Evolutionary conservation across 2,329 filamentous ascomycete species (phyloP).

Genomic region (Epichloe coenophiala): DNA sequence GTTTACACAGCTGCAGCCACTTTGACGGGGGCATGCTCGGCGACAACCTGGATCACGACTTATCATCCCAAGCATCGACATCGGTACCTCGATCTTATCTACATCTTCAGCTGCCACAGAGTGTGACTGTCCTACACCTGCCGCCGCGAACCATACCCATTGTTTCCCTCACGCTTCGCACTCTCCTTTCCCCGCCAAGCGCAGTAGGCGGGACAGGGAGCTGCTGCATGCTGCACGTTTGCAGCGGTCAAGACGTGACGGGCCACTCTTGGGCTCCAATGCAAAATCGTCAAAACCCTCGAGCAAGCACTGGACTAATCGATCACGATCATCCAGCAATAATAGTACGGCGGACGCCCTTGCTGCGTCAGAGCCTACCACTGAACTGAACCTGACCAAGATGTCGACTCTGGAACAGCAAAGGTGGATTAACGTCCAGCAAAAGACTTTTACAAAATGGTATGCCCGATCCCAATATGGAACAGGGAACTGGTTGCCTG

Average conservation of each 20-base stretch:
- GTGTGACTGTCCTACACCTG: not conserved
- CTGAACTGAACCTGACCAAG: conserved; percentile 38
- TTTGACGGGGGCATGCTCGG: conserved; percentile 11
- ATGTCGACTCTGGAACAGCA: conserved; percentile 54
- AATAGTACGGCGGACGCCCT: conserved; percentile 25
- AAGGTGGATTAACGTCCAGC: conserved; percentile 68
- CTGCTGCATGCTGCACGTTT: conserved; percentile 35
- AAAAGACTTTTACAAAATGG: conserved; percentile 99
- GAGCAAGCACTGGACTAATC: conserved; percentile 16
- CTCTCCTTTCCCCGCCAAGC: conserved; percentile 3
- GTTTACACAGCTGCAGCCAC: conserved; percentile 23
- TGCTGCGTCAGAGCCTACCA: conserved; percentile 31
- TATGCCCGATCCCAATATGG: conserved; percentile 9
- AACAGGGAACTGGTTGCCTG: not conserved
- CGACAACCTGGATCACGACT: conserved; percentile 13
- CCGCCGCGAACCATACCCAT: conserved; percentile 11
- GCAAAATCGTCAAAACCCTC: conserved; percentile 3
- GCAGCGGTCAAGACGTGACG: conserved; percentile 29
- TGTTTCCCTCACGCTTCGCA: conserved; percentile 7
- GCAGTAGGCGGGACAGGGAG: conserved; percentile 29
- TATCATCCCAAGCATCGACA: conserved; percentile 12
- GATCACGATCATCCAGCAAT: conserved; percentile 22
- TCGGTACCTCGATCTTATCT: not conserved
- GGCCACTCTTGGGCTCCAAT: conserved; percentile 10
- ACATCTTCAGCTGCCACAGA: not conserved